Conservation (phyloP, 1,139 yeast species). For the Pneumocystis wakefieldiae region DNA sequence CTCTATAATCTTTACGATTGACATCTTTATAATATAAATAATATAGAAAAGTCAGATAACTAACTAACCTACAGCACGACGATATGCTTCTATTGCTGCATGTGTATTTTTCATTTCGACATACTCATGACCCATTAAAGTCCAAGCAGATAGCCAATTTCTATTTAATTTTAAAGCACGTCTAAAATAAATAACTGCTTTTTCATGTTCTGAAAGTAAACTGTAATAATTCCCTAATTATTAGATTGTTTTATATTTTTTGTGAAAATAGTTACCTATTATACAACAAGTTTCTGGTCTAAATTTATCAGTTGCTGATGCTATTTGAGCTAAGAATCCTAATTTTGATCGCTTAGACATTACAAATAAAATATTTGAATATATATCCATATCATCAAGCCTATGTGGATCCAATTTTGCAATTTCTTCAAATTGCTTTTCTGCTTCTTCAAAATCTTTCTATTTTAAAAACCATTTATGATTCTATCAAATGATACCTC, state of each 20-base stretch:
- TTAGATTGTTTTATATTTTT: not conserved
- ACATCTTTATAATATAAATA: slow-evolving; percentile 32
- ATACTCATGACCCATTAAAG: slow-evolving; percentile 97
- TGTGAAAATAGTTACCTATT: slow-evolving; percentile 34
- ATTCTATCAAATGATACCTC: slow-evolving; percentile 6
- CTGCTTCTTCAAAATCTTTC: slow-evolving; percentile 69
- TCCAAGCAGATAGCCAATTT: slow-evolving; percentile 85
- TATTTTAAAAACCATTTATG: slow-evolving; percentile 16
- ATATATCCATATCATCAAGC: slow-evolving; percentile 78
- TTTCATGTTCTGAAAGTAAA: slow-evolving; percentile 82
- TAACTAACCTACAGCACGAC: slow-evolving; percentile 56
- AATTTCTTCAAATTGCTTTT: slow-evolving; percentile 59
- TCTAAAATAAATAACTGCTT: slow-evolving; percentile 83
- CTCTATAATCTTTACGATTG: slow-evolving; percentile 77
- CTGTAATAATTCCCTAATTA: slow-evolving; percentile 57
- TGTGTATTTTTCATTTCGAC: slow-evolving; percentile 91
- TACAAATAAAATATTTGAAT: slow-evolving; percentile 84
- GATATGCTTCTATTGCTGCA: slow-evolving; percentile 91
- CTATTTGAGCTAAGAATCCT: slow-evolving; percentile 74
- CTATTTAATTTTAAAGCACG: slow-evolving; percentile 74
- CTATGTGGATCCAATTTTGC: slow-evolving; percentile 68
- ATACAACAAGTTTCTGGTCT: slow-evolving; percentile 93
- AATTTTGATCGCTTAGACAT: slow-evolving; percentile 79
- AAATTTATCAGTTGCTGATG: slow-evolving; percentile 68
- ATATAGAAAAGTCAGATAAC: not conserved